Conservation (phyloP, 345 rosid genomes). For the Leavenworthia alabamica region DNA sequence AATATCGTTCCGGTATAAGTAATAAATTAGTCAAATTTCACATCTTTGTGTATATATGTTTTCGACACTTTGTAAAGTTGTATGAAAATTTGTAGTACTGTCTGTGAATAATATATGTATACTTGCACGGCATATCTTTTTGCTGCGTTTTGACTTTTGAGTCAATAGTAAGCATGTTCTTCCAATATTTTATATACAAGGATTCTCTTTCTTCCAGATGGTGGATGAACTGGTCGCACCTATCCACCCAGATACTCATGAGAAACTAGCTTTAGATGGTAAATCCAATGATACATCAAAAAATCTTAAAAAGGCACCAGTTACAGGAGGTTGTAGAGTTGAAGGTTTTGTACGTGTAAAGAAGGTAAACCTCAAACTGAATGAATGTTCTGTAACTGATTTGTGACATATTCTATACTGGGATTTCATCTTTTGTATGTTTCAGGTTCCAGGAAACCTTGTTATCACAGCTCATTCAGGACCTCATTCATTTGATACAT, state of each 20-base stretch:
- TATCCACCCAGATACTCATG: conserved; percentile 57
- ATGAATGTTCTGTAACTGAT: conserved; percentile 2
- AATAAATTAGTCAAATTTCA: not conserved
- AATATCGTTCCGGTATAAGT: conserved; percentile 1
- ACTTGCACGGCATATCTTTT: not conserved
- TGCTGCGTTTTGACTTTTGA: conserved; percentile 5
- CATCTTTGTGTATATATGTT: not conserved
- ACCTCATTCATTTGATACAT: conserved; percentile 86
- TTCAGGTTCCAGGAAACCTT: conserved; percentile 97
- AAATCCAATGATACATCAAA: conserved; percentile 34
- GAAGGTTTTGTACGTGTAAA: conserved; percentile 97
- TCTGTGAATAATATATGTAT: not conserved
- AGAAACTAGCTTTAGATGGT: conserved; percentile 40
- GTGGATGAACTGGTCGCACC: conserved; percentile 68
- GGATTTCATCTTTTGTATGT: not conserved
- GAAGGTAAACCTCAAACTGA: conserved; percentile 51
- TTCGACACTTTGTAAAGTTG: not conserved
- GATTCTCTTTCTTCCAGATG: conserved; percentile 45
- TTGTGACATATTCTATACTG: not conserved
- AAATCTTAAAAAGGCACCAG: conserved; percentile 51
- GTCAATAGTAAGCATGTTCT: not conserved
- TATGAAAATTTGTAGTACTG: not conserved
- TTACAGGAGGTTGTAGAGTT: conserved; percentile 88
- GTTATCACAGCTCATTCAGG: conserved; percentile 78
- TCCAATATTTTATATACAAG: conserved; percentile 7